Base-by-base conservation (phyloP, 1,284 basidiomycete genomes). In the Cryptococcus sp. region DNA sequence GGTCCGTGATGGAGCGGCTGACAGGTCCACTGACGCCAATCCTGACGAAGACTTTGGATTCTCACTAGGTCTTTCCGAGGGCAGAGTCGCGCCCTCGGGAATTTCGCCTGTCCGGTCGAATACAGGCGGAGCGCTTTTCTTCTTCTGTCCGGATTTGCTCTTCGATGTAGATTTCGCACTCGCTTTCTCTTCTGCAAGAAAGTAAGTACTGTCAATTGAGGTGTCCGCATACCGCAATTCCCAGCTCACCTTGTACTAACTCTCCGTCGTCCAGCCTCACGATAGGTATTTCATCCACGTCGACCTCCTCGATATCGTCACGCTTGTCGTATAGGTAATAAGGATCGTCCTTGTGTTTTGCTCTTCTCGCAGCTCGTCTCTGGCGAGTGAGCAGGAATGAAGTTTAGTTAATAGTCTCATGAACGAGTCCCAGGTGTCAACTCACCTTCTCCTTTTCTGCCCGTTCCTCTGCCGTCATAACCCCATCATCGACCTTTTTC, bases 271-370 rank as follows among this genome's bases (percentile, higher is more conserved):
- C 90, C 38, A 95, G 80, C 63, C 81, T 84, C 25, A 93, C 88
- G 27, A 95, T 85, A 0, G 93, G 90, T 76, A 95, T 94, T 5
- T 85, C 83, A 67, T 93, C 91, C 15, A 95, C 69, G 69, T 93
- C 90, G 25, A 86, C 83, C 5, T 78, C 76, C 19, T 72, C 71
- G 17, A 79, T 71, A 55, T 85, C 84, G 57, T 89, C 88, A 35
- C 63, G 62, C 50, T 70, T 65, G 57, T 73, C 73, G 41, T 85
- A 82, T 61, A 94, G 87, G 72, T 94, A 94, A 78, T 91, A 94
- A 10, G 92, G 92, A 74, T 94, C 91, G 64, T 91, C 89, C 51
- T 84, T 84, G 63, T 86, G 81, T 66, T 87, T 84, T 60, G 88
- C 90, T 50, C 86, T 76, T 43, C 89, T 82, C 64, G 88, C 89